A percentile compares a stretch with the other conserved stretches of the same genome.
Conservation (phyloP, 225 moss, liverwort and hornwort species). For the Polytrichum formosum region DNA sequence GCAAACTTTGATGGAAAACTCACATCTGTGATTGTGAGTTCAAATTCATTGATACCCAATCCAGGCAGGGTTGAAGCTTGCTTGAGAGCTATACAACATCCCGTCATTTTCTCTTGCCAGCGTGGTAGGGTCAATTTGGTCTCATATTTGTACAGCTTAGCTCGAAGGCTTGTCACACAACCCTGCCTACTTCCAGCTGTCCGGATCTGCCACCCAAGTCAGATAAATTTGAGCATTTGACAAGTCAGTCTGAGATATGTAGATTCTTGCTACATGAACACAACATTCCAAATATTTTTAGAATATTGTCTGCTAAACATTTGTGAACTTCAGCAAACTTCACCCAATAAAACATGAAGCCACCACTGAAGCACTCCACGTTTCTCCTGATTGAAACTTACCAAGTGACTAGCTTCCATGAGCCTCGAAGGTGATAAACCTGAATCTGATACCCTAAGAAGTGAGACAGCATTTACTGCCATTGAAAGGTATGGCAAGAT, state of each 20-base stretch:
- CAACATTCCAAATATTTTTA: no score
- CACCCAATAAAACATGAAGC: no score
- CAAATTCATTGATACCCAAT: constrained; percentile 40
- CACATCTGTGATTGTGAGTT: constrained; percentile 50
- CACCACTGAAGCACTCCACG: neutral
- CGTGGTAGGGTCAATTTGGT: constrained; percentile 54
- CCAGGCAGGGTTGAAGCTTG: constrained; percentile 34
- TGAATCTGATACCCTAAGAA: constrained; percentile 47
- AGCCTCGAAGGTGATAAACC: constrained; percentile 62
- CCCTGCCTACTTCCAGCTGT: constrained; percentile 43
- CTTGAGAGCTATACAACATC: constrained; percentile 38
- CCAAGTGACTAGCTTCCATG: constrained; percentile 56
- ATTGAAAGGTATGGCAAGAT: constrained; percentile 54
- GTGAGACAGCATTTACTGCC: constrained; percentile 59
- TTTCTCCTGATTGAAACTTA: constrained; percentile 17
- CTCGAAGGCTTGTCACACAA: constrained; percentile 39
- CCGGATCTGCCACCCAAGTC: constrained; percentile 38
- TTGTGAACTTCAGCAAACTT: no score
- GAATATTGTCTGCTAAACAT: no score
- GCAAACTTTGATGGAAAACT: constrained; percentile 9
- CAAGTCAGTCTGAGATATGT: no score
- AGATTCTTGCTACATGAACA: no score
- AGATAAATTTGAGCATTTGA: no score
- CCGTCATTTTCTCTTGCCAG: constrained; percentile 64
- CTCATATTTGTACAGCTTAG: constrained; percentile 57